Conservation (phyloP, 805 yeast species). For the Saturnispora saitoi region DNA sequence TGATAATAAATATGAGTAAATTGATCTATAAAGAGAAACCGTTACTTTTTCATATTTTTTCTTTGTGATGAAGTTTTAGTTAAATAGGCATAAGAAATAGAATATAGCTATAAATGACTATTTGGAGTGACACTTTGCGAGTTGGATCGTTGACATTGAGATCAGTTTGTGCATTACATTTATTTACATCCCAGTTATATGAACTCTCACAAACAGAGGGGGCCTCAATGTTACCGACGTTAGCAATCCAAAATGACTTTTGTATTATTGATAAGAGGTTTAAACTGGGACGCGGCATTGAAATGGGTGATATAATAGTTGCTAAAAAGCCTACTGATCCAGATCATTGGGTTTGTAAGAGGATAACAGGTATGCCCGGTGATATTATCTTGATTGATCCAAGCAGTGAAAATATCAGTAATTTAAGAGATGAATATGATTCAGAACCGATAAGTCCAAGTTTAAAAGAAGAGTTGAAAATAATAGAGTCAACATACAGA, state of each 20-base stretch:
- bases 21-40: neutral
- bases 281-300: conserved; percentile 54
- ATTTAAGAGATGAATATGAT: conserved; percentile 9
- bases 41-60: neutral
- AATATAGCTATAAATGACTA: neutral
- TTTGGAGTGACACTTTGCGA: conserved; percentile 1
- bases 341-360: conserved; percentile 75
- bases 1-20: neutral
- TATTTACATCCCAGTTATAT: conserved; percentile 27
- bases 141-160: conserved; percentile 37
- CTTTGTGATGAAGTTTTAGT: neutral
- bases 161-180: conserved; percentile 58
- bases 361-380: conserved; percentile 95
- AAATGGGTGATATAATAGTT: conserved; percentile 81
- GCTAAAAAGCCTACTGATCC: conserved; percentile 89
- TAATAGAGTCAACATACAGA: conserved; percentile 2
- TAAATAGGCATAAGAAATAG: neutral
- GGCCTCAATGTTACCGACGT: conserved; percentile 91
- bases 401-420: conserved; percentile 42
- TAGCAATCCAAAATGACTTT: conserved; percentile 65
- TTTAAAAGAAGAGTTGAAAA: conserved; percentile 1
- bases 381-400: conserved; percentile 81
- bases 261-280: conserved; percentile 65
- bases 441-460: neutral
- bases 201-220: conserved; percentile 61